Conservation (phyloP, 331 rosid genomes). For the Pyrus hybrid region DNA sequence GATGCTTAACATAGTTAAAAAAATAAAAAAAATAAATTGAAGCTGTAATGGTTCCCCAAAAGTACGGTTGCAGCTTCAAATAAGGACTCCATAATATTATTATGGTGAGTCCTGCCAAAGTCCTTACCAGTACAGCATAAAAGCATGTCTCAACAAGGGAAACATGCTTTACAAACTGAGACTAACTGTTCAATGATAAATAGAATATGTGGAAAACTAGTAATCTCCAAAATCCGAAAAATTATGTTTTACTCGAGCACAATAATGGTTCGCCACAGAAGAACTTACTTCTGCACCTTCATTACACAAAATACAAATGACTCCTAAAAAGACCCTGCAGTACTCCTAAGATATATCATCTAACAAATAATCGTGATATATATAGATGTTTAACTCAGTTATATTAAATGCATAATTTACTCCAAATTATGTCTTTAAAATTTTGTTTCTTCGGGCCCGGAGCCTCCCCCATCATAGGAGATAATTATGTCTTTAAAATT, state of each 20-base stretch:
- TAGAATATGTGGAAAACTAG: background rate
- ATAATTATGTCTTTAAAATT: background rate
- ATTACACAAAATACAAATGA: background rate
- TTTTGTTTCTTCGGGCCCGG: background rate
- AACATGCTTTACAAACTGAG: background rate
- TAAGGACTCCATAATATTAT: background rate
- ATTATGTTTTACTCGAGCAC: background rate
- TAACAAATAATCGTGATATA: too few relatives aligned
- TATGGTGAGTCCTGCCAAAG: background rate
- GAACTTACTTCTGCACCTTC: background rate
- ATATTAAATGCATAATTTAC: too few relatives aligned
- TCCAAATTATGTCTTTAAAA: background rate
- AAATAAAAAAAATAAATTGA: background rate
- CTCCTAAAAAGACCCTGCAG: background rate
- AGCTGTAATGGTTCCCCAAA: background rate
- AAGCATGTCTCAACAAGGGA: background rate
- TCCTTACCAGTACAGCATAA: background rate
- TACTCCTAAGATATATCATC: background rate
- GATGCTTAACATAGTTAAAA: background rate
- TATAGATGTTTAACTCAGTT: background rate
- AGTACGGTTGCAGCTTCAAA: background rate
- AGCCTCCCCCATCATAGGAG: background rate
- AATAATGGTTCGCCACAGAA: background rate
- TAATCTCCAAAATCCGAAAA: background rate
- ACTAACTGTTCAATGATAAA: background rate